A percentile compares a stretch with the other conserved stretches of the same genome.
Evolutionary conservation across 192 early-diverging fungal genomes (phyloP).

Genomic region (Umbelopsis ramanniana): DNA sequence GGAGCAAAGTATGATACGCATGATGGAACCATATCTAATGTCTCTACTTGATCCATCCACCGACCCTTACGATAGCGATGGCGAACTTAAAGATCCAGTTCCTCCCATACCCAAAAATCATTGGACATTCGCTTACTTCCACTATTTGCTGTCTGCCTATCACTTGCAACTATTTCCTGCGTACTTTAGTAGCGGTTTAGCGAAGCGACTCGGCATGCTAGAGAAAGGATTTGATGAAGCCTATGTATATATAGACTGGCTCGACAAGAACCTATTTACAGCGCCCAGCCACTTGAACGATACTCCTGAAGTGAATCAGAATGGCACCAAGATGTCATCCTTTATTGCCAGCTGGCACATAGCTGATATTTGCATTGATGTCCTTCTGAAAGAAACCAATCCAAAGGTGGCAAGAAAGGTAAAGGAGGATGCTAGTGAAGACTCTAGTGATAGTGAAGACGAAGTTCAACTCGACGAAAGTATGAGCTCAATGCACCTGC

Average conservation of each 20-base stretch:
- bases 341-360: constrained; percentile 43
- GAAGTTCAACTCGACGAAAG: background rate
- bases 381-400: constrained; percentile 25
- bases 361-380: constrained; percentile 25
- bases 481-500: background rate
- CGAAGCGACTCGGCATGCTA: constrained; percentile 19
- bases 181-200: constrained; percentile 37
- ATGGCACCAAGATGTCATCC: constrained; percentile 34
- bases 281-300: background rate
- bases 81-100: constrained; percentile 12
- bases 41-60: constrained; percentile 25
- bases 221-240: constrained; percentile 38
- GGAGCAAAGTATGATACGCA: constrained; percentile 28
- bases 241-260: constrained; percentile 28
- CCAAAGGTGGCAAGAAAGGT: background rate
- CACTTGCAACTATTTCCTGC: constrained; percentile 34
- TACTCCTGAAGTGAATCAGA: background rate
- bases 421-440: background rate
- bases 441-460: background rate
- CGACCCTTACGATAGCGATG: constrained; percentile 19
- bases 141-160: constrained; percentile 36
- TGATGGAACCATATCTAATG: constrained; percentile 39
- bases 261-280: constrained; percentile 24
- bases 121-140: constrained; percentile 39
- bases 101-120: constrained; percentile 30